Conservation (phyloP, 2,329 filamentous ascomycete genomes). For the Tolypocladium inflatum region DNA sequence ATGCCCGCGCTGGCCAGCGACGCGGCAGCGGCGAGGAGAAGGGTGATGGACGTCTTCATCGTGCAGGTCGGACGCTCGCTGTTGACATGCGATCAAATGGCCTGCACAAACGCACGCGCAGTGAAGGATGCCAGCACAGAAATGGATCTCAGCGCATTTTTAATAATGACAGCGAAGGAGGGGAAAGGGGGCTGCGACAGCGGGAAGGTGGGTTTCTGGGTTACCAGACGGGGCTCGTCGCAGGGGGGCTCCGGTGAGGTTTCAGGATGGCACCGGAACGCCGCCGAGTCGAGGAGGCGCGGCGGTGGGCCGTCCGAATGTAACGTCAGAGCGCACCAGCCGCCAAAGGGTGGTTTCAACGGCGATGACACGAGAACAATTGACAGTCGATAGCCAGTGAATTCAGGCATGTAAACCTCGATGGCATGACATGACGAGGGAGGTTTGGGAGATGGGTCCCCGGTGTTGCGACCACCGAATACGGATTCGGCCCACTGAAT, state of each 20-base stretch:
- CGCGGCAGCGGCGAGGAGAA: constrained; percentile 31
- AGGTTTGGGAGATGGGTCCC: not conserved
- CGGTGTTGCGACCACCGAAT: not conserved
- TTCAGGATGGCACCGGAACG: constrained; percentile 12
- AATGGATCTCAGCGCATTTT: not conserved
- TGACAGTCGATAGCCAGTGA: not conserved
- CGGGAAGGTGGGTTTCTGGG: not conserved
- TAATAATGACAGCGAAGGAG: not conserved
- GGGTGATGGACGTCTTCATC: constrained; percentile 19
- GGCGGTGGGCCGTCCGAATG: not conserved
- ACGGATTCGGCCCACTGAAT: not conserved
- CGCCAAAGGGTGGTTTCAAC: not conserved
- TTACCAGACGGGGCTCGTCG: constrained; percentile 5
- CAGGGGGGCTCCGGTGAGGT: constrained; percentile 10
- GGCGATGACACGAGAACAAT: not conserved
- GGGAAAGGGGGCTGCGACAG: constrained; percentile 1
- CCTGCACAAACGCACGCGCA: not conserved
- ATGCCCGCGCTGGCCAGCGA: constrained; percentile 42
- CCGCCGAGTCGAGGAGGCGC: not conserved
- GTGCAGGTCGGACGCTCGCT: constrained; percentile 1
- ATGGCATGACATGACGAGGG: not conserved
- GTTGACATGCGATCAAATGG: not conserved
- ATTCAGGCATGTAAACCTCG: no score
- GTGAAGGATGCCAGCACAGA: not conserved
- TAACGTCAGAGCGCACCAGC: not conserved